These are phyloP conservation scores for Fusarium sp. DNA, from an alignment of 2,329 filamentous ascomycete genomes.

Conservation along the genomic window DNA sequence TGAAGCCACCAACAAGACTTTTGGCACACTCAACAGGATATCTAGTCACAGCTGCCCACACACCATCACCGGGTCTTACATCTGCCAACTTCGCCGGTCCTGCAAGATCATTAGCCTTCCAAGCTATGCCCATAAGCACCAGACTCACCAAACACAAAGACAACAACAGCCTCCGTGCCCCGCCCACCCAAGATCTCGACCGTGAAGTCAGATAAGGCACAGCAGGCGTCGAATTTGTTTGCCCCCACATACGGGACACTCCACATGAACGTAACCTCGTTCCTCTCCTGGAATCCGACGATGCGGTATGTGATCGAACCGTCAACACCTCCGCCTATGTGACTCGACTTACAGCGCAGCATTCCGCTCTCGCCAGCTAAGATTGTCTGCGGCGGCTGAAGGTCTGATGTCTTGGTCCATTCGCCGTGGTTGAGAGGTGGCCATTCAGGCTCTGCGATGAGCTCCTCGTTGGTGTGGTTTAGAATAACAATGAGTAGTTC, in stretches of 20 bases:
- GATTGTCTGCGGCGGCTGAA: not conserved
- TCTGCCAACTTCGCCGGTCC: not conserved
- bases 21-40: not conserved
- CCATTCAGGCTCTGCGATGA: not conserved
- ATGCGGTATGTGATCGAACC: not conserved
- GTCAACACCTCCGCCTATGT: not conserved
- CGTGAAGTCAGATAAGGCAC: not conserved
- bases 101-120: not conserved
- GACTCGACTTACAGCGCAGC: not conserved
- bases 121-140: rapidly evolving
- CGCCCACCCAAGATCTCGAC: not conserved
- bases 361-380: not conserved
- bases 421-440: not conserved
- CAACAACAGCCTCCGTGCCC: not conserved
- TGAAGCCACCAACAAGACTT: not conserved
- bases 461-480: not conserved
- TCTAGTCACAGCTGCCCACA: not conserved
- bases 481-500: not conserved
- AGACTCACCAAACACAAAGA: constrained; percentile 15
- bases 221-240: constrained; percentile 1
- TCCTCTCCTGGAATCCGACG: not conserved
- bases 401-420: not conserved
- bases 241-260: not conserved
- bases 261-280: not conserved
- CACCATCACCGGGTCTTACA: not conserved